Evolutionary conservation across 768 basidiomycete genomes (phyloP), one percentile per base, ranked within the genome.

Genomic region (Russula sp.): DNA sequence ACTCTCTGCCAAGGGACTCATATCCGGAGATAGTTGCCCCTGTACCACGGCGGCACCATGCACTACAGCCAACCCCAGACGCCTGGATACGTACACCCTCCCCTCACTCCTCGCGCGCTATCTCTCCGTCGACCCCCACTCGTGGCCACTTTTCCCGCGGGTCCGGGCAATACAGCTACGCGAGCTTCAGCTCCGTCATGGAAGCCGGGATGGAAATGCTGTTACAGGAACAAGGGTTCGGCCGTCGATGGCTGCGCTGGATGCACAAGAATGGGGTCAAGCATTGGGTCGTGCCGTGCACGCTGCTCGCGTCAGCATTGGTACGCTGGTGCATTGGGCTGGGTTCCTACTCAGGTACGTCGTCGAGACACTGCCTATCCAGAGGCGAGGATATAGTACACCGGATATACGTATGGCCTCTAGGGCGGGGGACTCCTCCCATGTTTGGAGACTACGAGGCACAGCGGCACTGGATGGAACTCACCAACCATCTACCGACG

Each of bases 401-500:
- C 25, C 38, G 46, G n/a, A n/a, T n/a, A 46, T 25, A 29, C 43
- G 7, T 22, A 18, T 36, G 47, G 8, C 36, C 11, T 35, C 43
- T 45, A 91, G 92, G 93, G 7, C 71, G 81, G 65, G 77, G 71
- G 35, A 82, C 83, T 3, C 88, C 93, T 0, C 92, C 91, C 0
- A 86, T 93, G 85, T 91, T 81, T 65, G 93, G 93, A 3, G 93
- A 96, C 73, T 96, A 90, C 67, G 93, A 96, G 71, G 93, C 93
- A 0, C 93, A 95, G 69, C 78, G 93, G 56, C 93, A 95, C 73
- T 96, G 93, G 93, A 91, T 96, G 90, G 93, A 95, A 68, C 71
- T 96, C 42, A 92, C 90, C 3, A 73, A 85, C 29, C 88, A 94
- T 69, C 76, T 93, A 0, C 90, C 93, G 0, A 68, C 83, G 20